Base-by-base conservation (phyloP, 2,329 filamentous ascomycete genomes). In the Fusarium fujikuroi region DNA sequence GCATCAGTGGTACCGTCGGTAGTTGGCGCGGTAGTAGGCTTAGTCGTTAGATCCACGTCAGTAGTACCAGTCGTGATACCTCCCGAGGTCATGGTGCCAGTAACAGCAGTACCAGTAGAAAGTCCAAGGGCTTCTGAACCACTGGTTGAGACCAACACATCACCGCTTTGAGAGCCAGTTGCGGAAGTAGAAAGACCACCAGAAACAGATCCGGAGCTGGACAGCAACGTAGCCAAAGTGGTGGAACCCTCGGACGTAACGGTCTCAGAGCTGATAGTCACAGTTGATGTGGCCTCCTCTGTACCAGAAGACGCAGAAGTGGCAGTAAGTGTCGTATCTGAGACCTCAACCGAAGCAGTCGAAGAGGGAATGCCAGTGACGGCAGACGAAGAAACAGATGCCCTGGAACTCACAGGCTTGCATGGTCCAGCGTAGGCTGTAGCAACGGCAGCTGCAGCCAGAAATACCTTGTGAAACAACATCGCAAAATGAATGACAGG, bases 241-340 rank as follows among this genome's bases (percentile, higher is more conserved):
- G 15, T 56, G 2, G 6, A n/a, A 11, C 7, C 53, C 16, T 4
- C 9, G 7, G 11, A 37, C 5, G 21, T 25, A 9, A 32, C 2
- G 3, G 34, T 30, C 34, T 21, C 32, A 4, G 9, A 18, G 7
- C 9, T 21, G 19, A 23, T 6, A 2, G 57, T 14, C 7, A n/a
- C 21, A 53, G 16, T 32, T 16, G 42, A 49, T 9, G 15, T 50
- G 2, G 21, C 19, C 9, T 30, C 8, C 16, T 32, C 23, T 19
- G 21, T 11, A 16, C 21, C 9, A 14, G 44, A 52, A 25, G 25
- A 34, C 7, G 1, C 30, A 18, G 30, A 23, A 21, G 28, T 34
- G 5, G 2, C 14, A n/a, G 36, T n/a, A 28, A 5, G 11, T 18
- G 23, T 46, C 0, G 23, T 7, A 18, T 16, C 9, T 1, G 34